Evolutionary conservation across 805 yeast genomes (phyloP), one percentile per base, ranked within the genome.

Genomic region (Candida maltosa): DNA sequence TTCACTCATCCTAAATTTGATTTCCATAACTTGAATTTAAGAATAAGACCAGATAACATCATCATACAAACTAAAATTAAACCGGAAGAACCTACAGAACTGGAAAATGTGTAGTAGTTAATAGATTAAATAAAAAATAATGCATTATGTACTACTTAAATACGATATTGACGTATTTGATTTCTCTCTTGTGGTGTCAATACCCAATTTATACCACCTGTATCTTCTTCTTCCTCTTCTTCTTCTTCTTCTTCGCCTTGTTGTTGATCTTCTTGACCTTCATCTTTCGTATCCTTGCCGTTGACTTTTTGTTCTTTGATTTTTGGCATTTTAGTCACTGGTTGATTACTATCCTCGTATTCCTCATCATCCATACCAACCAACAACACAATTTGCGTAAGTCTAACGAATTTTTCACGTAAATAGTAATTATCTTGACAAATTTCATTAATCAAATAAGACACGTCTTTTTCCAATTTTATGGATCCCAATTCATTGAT

Each of bases 401-500:
- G 78, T 39, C 87, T 69, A 6, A 83, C 70, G 52, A 91, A 91
- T 47, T 76, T 75, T 41, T 87, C 93, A 40, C 96, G 69, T 47
- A 88, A 62, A 23, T 74, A 73, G 57, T 88, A 91, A 51, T 81
- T 66, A 38, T 78, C 76, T 32, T 78, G 81, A 32, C 95, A 81
- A 5, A 86, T 73, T 39, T 82, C 83, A 29, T 80, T 74, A 33
- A 93, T 84, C 22, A 91, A 70, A 18, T 76, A 69, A 31, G 88
- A 77, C 16, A 88, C 62, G 52, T 89, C 96, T 40, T 85, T 77
- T 45, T 93, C 97, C 32, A 93, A 63, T 44, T 80, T 83, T 12
- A 87, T 71, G 0, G 94, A 80, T 1, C 97, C 97, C 26, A 85
- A 60, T 47, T 85, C 94, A 52, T 86, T 88, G 40, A 87, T 76